Base-by-base conservation (phyloP, 257 asterid species). In the Verbascum thapsus region DNA sequence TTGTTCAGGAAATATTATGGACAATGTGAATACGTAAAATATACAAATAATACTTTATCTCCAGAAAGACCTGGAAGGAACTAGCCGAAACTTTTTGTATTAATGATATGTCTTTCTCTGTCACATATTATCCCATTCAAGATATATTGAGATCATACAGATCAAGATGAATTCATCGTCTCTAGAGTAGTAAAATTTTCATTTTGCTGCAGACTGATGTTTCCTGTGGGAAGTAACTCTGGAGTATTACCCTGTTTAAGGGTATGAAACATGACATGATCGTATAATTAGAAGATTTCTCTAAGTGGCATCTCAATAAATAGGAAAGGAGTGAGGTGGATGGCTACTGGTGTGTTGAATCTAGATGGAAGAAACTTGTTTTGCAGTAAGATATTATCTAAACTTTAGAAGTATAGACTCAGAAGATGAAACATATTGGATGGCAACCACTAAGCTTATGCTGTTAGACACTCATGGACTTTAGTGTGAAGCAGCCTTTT, bases 401-500 rank as follows among this genome's bases (percentile, higher is more conserved):
- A 37, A 5, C 3, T 16, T 9, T 20, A 51, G 61, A 11, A 13
- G 43, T 32, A 23, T 40, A 40, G 63, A 40, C 9, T 13, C 35
- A 20, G 37, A 41, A 22, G 53, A 22, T 43, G 5, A 43, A 41
- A 23, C 53, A 22, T 43, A 35, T 35, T 15, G 65, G 18, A 13
- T 60, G 32, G 10, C 8, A 26, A 44, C 48, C 18, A 20, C 64
- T 19, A 20, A 19, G 5, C 8, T 20, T 40, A 19, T 37, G 52
- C 56, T 39, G 32, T 58, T 42, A 32, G 49, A 17, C 23, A 59
- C 61, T 54, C n/a, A 30, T 19, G 34, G 45, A 43, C 35, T 50
- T 68, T 23, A 50, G 42, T 55, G 16, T 45, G 51, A 45, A 19
- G 20, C 23, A 45, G 3, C 42, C 15, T 49, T 17, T 38, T 0